phyloP scores from a whole-genome alignment of 2,329 filamentous ascomycete species.

The Monosporascus sp. region DNA sequence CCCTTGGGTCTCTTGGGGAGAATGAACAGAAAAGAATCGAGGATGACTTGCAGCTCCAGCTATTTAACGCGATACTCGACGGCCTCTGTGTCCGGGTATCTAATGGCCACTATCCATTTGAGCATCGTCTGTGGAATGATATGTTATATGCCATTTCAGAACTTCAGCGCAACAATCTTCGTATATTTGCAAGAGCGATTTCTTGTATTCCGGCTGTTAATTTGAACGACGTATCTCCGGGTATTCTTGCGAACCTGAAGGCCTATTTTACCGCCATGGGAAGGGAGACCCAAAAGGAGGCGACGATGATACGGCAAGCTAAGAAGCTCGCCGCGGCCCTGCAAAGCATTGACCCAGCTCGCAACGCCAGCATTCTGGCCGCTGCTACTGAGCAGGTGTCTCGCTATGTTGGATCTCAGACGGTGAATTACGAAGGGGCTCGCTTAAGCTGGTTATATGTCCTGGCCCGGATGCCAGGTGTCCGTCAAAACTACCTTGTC shows the following conservation, averaged over 20 bases:
- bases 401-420: slow-evolving; percentile 2
- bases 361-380: slow-evolving; percentile 16
- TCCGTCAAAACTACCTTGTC: slow-evolving; percentile 14
- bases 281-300: not conserved
- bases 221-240: slow-evolving; percentile 8
- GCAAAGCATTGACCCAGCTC: slow-evolving; percentile 8
- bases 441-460: slow-evolving; percentile 23
- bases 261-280: slow-evolving; percentile 10
- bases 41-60: slow-evolving; percentile 4
- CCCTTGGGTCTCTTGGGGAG: not conserved
- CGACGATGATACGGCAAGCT: slow-evolving; percentile 13
- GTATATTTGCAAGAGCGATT: slow-evolving; percentile 19
- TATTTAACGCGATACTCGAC: slow-evolving; percentile 17
- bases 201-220: slow-evolving; percentile 11
- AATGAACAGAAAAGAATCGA: not conserved
- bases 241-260: slow-evolving; percentile 18
- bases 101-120: slow-evolving; percentile 4
- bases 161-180: slow-evolving; percentile 18
- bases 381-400: slow-evolving; percentile 12
- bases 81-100: slow-evolving; percentile 9
- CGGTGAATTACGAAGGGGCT: slow-evolving; percentile 4
- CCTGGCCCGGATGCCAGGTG: slow-evolving; percentile 20
- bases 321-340: slow-evolving; percentile 18
- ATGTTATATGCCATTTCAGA: slow-evolving; percentile 16
- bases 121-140: slow-evolving; percentile 13